phyloP scores from a whole-genome alignment of 78 protist genomes.

The Emiliania huxleyi region DNA sequence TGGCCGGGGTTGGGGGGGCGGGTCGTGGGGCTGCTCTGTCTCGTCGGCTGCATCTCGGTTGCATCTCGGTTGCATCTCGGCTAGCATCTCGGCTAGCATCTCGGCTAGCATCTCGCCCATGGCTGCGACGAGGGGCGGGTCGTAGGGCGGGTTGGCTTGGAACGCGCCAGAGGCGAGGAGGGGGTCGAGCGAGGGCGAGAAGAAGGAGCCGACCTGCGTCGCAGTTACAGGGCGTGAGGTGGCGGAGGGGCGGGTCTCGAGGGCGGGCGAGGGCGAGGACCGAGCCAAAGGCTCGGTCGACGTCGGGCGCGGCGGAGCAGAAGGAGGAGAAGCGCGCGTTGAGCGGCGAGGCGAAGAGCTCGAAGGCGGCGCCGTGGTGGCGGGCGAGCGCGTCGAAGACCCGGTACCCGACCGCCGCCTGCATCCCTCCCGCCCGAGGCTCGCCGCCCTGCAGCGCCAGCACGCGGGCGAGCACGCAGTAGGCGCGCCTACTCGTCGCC shows the following conservation, averaged over 20 bases:
- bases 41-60: too few relatives aligned
- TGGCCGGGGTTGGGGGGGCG: neutral
- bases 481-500: neutral
- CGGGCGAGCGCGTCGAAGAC: neutral
- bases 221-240: too few relatives aligned
- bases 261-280: too few relatives aligned
- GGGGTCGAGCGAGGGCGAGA: neutral
- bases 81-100: too few relatives aligned
- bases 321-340: neutral
- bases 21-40: neutral
- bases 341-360: conserved; percentile 55
- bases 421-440: neutral
- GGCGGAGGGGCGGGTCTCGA: too few relatives aligned
- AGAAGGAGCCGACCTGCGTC: neutral
- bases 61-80: too few relatives aligned
- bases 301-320: conserved; percentile 30
- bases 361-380: neutral
- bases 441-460: neutral
- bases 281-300: neutral
- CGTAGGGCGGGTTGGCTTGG: too few relatives aligned
- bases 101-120: too few relatives aligned
- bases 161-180: too few relatives aligned
- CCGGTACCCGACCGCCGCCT: neutral
- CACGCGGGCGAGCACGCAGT: neutral
- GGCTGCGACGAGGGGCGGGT: too few relatives aligned